These are phyloP conservation scores for Penicillium turbatum DNA, from an alignment of 495 filamentous ascomycete genomes.

Conservation along the genomic window DNA sequence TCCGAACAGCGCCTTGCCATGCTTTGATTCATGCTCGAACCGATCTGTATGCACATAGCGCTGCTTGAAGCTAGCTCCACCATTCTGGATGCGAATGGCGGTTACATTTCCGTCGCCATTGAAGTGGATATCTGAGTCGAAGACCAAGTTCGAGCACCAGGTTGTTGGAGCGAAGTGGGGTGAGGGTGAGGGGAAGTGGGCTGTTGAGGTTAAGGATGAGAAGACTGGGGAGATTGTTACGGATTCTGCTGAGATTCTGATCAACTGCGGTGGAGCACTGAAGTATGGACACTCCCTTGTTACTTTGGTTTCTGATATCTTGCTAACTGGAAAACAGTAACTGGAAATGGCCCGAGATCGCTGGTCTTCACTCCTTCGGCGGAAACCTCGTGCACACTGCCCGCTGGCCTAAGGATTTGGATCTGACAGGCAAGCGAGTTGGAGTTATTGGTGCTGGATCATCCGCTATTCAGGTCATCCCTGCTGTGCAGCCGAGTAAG, in stretches of 20 bases:
- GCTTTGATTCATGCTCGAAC: constrained; percentile 38
- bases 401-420: constrained; percentile 15
- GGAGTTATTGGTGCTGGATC: constrained; percentile 27
- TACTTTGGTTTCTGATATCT: too few relatives aligned
- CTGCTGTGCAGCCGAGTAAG: background rate
- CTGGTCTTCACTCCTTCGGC: background rate
- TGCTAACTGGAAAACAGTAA: background rate
- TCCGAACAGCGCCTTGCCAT: constrained; percentile 37
- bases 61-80: constrained; percentile 47
- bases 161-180: background rate
- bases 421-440: constrained; percentile 20
- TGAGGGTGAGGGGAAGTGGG: background rate
- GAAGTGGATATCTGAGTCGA: constrained; percentile 12
- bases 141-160: background rate
- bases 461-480: constrained; percentile 25
- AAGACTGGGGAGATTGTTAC: background rate
- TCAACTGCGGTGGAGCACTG: background rate
- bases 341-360: background rate
- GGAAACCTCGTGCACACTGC: constrained; percentile 19
- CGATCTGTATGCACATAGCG: constrained; percentile 52
- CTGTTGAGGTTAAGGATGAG: background rate
- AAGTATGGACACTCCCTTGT: background rate
- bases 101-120: constrained; percentile 42
- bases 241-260: background rate
- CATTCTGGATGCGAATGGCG: constrained; percentile 49